Evolutionary conservation across 768 basidiomycete species (phyloP).

Genomic region (Tulasnella sp.): DNA sequence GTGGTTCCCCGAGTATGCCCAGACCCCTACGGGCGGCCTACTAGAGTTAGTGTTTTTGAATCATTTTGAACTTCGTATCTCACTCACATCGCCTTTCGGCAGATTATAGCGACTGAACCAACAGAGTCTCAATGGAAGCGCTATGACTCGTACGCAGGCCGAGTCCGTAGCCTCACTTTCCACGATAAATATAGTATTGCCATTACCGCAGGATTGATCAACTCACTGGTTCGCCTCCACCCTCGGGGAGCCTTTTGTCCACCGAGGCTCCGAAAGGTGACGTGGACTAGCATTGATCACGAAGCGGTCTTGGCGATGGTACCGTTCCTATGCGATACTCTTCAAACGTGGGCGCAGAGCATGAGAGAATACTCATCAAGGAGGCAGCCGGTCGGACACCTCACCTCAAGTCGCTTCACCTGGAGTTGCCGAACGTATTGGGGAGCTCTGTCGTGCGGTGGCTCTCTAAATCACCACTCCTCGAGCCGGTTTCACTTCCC

Average conservation of each 20-base stretch:
- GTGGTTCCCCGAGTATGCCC: neutral
- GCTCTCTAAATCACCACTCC: neutral
- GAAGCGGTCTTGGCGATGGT: neutral
- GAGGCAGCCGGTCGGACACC: too few species aligned
- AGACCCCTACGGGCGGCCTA: too few species aligned
- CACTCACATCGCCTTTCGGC: neutral
- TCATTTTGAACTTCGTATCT: too few species aligned
- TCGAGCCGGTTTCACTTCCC: neutral
- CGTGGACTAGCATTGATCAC: neutral
- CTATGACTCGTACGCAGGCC: neutral
- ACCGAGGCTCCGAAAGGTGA: neutral
- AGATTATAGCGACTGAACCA: too few species aligned
- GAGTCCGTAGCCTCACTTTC: neutral
- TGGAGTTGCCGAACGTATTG: too few species aligned
- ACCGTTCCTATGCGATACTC: neutral
- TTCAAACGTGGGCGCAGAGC: too few species aligned
- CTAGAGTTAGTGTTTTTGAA: too few species aligned
- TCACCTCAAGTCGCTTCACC: too few species aligned
- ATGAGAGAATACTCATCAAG: too few species aligned
- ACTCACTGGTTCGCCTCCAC: neutral
- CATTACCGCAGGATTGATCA: neutral
- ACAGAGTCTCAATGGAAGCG: neutral
- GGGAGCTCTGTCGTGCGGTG: neutral
- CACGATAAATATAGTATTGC: neutral
- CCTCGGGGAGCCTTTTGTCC: neutral